Base-by-base conservation (phyloP, 148 eudicot genomes). In the Salicornia ramosissima region DNA sequence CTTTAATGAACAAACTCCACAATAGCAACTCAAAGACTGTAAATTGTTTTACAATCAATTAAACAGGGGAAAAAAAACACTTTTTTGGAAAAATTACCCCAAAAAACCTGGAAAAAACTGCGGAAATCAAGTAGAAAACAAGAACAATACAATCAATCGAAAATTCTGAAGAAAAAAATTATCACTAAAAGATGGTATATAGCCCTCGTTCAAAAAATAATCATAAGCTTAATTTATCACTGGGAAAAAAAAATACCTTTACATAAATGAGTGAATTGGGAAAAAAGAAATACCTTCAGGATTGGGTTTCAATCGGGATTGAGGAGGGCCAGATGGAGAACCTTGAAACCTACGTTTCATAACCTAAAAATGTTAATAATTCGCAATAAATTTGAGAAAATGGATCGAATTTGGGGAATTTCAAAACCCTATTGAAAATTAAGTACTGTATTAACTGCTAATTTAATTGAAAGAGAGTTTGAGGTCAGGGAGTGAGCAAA, bases 281-380 rank as follows among this genome's bases (percentile, higher is more conserved):
- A 47, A 61, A 64, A 28, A 54, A 74, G 63, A 74, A n/a, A 53
- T 76, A 94, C 96, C 97, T 68, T 87, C 88, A 29, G 88, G 92
- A 65, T 90, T 90, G 68, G 59, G 68, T 80, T 81, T 90, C 66
- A 70, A n/a, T 80, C 81, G 89, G 69, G 97, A 87, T 71, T 84
- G 91, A 78, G 96, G 86, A 57, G 92, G 97, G 19, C 84, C 96
- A 58, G 95, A 80, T 7, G 97, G 87, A 40, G 97, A 80, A 56
- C 84, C 92, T 69, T 78, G 78, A 60, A 86, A 85, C 59, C 93
- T 85, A 74, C 99, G 88, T 82, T 94, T 90, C 99, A 94, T 90
- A 50, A 68, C 65, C 28, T 67, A 34, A 19, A 56, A 64, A 34
- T 24, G 40, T 30, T 21, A 19, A 49, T 19, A 19, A 49, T 49